A percentile compares a stretch with the other conserved stretches of the same genome.
Conservation (phyloP, 225 moss, liverwort and hornwort genomes). For the Pseudoscleropodium purum region DNA sequence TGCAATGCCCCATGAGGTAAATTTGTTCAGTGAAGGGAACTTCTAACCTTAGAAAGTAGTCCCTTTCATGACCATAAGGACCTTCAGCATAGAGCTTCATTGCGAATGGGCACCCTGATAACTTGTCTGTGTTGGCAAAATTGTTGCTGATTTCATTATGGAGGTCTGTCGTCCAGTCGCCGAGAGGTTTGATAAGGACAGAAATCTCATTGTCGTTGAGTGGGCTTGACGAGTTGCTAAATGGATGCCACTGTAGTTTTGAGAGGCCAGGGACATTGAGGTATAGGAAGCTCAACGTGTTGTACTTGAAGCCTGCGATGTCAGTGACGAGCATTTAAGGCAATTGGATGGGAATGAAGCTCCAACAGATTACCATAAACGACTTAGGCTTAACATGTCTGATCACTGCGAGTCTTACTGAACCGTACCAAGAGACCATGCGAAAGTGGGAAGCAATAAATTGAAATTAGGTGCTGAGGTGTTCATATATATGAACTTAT, state of each 20-base stretch:
- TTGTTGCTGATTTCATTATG: not conserved
- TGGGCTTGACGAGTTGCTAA: conserved; percentile 65
- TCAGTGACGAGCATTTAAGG: not conserved
- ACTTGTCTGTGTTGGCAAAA: not conserved
- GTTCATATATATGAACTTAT: too few relatives aligned
- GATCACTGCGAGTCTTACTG: not conserved
- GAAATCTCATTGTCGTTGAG: conserved; percentile 20
- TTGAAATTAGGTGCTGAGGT: too few relatives aligned
- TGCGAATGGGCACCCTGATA: conserved; percentile 14
- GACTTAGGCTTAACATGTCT: too few relatives aligned
- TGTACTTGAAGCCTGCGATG: conserved; percentile 47
- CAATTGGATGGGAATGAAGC: not conserved
- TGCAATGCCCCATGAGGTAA: not conserved
- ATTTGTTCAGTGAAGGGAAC: too few relatives aligned
- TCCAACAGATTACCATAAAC: not conserved
- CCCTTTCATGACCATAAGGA: conserved; percentile 35
- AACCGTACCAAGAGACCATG: too few relatives aligned
- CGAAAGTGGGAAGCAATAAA: too few relatives aligned
- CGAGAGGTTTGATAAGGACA: conserved; percentile 58
- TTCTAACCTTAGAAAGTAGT: conserved; percentile 34
- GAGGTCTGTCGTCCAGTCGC: conserved; percentile 30
- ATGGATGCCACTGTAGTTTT: conserved; percentile 58
- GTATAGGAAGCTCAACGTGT: conserved; percentile 47
- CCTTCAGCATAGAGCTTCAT: conserved; percentile 29
- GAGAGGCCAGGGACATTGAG: conserved; percentile 37